These are phyloP conservation scores for Paralagenidium karlingii DNA, from an alignment of 352 stramenopile genomes.

Conservation along the genomic window DNA sequence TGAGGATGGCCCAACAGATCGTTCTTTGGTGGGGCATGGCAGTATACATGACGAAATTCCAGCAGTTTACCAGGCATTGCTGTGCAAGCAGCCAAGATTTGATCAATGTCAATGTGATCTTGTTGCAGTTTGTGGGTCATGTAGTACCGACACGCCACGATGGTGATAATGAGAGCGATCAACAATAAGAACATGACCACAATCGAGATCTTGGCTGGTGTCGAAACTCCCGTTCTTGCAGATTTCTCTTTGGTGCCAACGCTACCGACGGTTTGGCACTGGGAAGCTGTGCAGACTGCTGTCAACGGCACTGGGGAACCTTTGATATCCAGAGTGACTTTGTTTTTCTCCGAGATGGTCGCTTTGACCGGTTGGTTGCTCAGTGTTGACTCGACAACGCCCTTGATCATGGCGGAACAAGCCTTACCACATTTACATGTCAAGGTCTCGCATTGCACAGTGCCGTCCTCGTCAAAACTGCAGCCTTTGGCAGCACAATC, in stretches of 20 bases:
- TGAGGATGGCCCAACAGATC: neutral
- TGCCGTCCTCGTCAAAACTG: constrained; percentile 23
- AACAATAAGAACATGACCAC: constrained; percentile 19
- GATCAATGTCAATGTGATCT: neutral
- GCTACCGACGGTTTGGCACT: constrained; percentile 28
- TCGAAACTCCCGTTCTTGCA: neutral
- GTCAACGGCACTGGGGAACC: constrained; percentile 51
- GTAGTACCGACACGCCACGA: constrained; percentile 18
- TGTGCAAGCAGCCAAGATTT: constrained; percentile 13
- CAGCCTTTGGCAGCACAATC: constrained; percentile 52
- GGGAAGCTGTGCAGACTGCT: constrained; percentile 44
- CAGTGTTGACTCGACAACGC: constrained; percentile 43
- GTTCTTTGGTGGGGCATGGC: constrained; percentile 10
- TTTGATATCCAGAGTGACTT: constrained; percentile 51
- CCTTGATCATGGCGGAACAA: constrained; percentile 50
- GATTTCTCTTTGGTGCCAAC: constrained; percentile 1
- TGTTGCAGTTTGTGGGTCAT: constrained; percentile 9
- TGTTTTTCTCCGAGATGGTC: constrained; percentile 21
- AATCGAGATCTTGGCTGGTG: constrained; percentile 13
- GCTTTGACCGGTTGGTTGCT: constrained; percentile 57
- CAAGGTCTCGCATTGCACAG: constrained; percentile 27
- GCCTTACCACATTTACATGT: constrained; percentile 45
- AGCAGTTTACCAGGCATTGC: constrained; percentile 4
- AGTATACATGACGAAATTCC: constrained; percentile 46
- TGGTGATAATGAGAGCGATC: constrained; percentile 11